Conservation (phyloP, 2,329 filamentous ascomycete species). For the Neurospora crassa region DNA sequence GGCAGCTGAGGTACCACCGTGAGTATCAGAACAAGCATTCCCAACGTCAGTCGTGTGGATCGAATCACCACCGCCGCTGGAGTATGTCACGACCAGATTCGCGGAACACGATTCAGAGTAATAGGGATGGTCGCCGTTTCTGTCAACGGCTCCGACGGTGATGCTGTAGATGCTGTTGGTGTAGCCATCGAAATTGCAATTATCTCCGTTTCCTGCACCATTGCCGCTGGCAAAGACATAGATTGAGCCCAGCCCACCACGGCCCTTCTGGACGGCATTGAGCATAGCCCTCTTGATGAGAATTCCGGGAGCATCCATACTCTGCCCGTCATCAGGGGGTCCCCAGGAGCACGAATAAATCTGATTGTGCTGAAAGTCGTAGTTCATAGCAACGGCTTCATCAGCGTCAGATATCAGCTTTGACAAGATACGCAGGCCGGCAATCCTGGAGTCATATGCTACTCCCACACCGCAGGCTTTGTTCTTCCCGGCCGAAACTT, state of each 20-base stretch:
- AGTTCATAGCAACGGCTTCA: slow-evolving; percentile 87
- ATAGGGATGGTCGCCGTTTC: slow-evolving; percentile 79
- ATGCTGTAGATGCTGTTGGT: slow-evolving; percentile 99
- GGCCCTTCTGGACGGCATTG: slow-evolving; percentile 82
- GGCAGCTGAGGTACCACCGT: slow-evolving; percentile 92
- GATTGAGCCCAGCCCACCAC: slow-evolving; percentile 74
- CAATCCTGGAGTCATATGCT: slow-evolving; percentile 82
- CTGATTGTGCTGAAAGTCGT: slow-evolving; percentile 80
- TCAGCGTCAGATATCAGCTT: slow-evolving; percentile 86
- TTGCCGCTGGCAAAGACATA: slow-evolving; percentile 98
- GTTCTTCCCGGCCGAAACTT: slow-evolving; percentile 87
- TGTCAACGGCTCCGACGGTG: slow-evolving; percentile 86
- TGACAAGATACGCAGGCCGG: slow-evolving; percentile 86
- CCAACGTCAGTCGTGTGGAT: slow-evolving; percentile 98
- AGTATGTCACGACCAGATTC: slow-evolving; percentile 92
- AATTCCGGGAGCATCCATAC: slow-evolving; percentile 89
- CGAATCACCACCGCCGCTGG: slow-evolving; percentile 76
- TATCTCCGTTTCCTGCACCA: slow-evolving; percentile 76
- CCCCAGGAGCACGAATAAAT: slow-evolving; percentile 99
- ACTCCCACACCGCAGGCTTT: slow-evolving; percentile 93
- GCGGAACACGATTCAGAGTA: slow-evolving; percentile 97
- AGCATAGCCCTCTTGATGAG: slow-evolving; percentile 86
- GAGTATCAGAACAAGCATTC: slow-evolving; percentile 68
- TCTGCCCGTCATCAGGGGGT: slow-evolving; percentile 81
- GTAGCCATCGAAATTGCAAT: slow-evolving; percentile 99